A percentile compares a stretch with the other conserved stretches of the same genome.
phyloP scores from a whole-genome alignment of 257 asterid genomes.

The Nicotiana otophora region DNA sequence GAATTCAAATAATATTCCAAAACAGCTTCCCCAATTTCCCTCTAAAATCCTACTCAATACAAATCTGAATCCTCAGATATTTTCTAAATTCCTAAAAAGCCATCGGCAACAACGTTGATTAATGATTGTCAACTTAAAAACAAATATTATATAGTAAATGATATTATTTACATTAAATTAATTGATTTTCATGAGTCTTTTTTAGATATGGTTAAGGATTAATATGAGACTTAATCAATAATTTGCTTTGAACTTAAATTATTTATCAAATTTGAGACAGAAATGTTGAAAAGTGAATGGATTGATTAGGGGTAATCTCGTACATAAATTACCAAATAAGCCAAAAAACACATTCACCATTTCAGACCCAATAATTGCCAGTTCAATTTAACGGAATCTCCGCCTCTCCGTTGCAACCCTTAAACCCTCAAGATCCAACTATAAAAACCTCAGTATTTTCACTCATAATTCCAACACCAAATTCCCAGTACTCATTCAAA shows the following conservation, averaged over 20 bases:
- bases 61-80: background rate
- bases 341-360: background rate
- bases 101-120: background rate
- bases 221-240: background rate
- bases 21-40: background rate
- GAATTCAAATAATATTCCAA: background rate
- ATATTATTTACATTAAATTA: too few species aligned
- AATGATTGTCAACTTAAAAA: too few species aligned
- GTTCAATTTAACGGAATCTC: conserved; percentile 6
- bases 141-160: too few species aligned
- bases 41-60: background rate
- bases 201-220: background rate
- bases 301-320: background rate
- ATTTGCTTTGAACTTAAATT: background rate
- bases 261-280: background rate
- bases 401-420: background rate
- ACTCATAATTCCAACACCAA: background rate
- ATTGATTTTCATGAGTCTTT: too few species aligned
- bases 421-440: conserved; percentile 3
- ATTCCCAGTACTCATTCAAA: background rate
- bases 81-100: background rate
- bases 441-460: background rate
- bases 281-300: too few species aligned
- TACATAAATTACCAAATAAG: background rate
- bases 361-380: background rate